Conservation (phyloP, 305 asterid genomes). For the Fraxinus platypoda region DNA sequence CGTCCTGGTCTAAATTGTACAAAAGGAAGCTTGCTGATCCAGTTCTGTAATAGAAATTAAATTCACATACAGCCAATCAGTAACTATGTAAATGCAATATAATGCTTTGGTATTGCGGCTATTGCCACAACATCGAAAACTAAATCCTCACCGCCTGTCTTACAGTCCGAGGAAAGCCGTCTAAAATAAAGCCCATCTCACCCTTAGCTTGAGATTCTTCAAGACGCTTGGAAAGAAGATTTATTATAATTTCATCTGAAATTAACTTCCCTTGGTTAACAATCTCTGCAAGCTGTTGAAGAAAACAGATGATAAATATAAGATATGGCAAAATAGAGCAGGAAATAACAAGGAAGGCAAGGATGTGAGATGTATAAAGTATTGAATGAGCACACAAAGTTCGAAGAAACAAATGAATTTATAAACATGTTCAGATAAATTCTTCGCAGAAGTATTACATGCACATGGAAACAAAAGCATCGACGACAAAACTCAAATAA, state of each 20-base stretch:
- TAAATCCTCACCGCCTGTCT: slow-evolving; percentile 77
- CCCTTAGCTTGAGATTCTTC: slow-evolving; percentile 76
- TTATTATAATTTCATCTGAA: slow-evolving; percentile 81
- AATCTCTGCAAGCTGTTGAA: slow-evolving; percentile 72
- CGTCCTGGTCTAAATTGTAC: neutral
- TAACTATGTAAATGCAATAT: neutral
- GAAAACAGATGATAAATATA: slow-evolving; percentile 22
- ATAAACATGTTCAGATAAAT: neutral
- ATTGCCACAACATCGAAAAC: slow-evolving; percentile 2
- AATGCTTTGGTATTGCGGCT: neutral
- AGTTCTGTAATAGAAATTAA: neutral
- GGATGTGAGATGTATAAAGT: neutral
- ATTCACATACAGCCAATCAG: neutral
- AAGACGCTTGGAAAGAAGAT: slow-evolving; percentile 81
- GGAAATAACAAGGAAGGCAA: slow-evolving; percentile 5
- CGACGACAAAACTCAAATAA: neutral
- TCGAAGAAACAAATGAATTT: neutral
- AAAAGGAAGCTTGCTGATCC: neutral
- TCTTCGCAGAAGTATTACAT: neutral
- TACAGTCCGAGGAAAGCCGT: slow-evolving; percentile 96
- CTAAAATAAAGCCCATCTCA: slow-evolving; percentile 85
- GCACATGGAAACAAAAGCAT: neutral
- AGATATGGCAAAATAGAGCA: neutral
- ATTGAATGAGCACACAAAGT: neutral
- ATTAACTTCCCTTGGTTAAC: slow-evolving; percentile 81